Percentiles rank a stretch among this genome's conserved stretches.
phyloP scores from a whole-genome alignment of 768 basidiomycete genomes.

The Cyclocybe cylindracea region DNA sequence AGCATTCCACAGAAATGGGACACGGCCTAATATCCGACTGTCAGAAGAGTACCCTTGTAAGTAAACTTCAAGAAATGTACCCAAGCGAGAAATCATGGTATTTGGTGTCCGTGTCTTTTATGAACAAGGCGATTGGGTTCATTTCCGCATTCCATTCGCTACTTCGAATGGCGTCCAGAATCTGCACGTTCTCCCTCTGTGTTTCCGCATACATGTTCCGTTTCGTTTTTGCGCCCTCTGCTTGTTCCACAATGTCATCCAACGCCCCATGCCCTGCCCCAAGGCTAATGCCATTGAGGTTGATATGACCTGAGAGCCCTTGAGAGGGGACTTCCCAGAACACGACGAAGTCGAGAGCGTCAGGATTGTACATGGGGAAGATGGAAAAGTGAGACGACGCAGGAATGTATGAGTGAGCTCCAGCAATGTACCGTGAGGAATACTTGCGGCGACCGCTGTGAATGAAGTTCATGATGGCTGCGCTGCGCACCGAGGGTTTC shows the following conservation, averaged over 20 bases:
- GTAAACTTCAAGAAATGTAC: conserved; percentile 43
- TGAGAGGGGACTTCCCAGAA: conserved; percentile 74
- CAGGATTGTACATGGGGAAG: conserved; percentile 82
- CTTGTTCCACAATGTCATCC: conserved; percentile 56
- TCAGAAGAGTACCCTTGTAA: background rate
- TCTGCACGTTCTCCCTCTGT: conserved; percentile 63
- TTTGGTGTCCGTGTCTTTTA: conserved; percentile 43
- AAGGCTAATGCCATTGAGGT: conserved; percentile 57
- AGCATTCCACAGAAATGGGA: conserved; percentile 52
- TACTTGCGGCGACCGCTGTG: conserved; percentile 50
- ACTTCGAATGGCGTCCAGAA: conserved; percentile 64
- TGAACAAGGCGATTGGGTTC: conserved; percentile 63
- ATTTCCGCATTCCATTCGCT: conserved; percentile 82
- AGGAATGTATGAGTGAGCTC: conserved; percentile 60
- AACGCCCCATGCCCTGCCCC: conserved; percentile 74
- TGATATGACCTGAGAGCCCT: conserved; percentile 60
- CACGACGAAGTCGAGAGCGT: conserved; percentile 69
- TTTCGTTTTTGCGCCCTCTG: conserved; percentile 64
- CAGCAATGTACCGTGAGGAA: conserved; percentile 30
- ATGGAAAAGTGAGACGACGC: conserved; percentile 48
- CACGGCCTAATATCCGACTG: conserved; percentile 46
- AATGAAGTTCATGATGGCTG: conserved; percentile 46
- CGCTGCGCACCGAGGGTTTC: conserved; percentile 23
- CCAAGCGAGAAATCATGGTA: conserved; percentile 69
- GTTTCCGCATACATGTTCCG: conserved; percentile 94